These are phyloP conservation scores for Mariannaea elegans DNA, from an alignment of 2,329 filamentous ascomycete genomes.

Conservation along the genomic window DNA sequence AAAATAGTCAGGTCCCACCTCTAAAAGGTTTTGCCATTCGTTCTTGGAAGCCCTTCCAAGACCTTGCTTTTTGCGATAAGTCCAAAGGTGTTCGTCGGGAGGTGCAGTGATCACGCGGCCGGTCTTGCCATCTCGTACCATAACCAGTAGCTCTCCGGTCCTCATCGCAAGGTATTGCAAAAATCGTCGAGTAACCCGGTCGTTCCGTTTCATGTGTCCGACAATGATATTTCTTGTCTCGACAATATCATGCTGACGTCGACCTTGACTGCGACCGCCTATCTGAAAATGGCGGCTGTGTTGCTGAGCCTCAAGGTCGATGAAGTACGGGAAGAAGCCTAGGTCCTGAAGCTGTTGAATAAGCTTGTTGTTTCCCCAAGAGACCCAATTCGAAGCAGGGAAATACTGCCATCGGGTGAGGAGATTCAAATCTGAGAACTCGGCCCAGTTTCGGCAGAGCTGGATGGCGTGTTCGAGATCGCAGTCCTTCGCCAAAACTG, in stretches of 20 bases:
- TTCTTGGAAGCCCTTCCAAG: conserved; percentile 40
- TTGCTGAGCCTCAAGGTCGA: conserved; percentile 35
- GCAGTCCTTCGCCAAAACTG: conserved; percentile 42
- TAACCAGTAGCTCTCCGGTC: conserved; percentile 36
- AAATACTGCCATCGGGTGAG: conserved; percentile 40
- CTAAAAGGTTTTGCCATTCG: conserved; percentile 36
- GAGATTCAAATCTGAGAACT: conserved; percentile 41
- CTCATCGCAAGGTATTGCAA: conserved; percentile 41
- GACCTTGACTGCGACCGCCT: conserved; percentile 28
- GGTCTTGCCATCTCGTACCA: conserved; percentile 43
- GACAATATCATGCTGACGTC: conserved; percentile 38
- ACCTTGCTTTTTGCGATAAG: conserved; percentile 35
- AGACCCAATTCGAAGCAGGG: conserved; percentile 40
- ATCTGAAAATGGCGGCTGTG: conserved; percentile 29
- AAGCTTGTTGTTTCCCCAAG: conserved; percentile 34
- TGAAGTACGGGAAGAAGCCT: conserved; percentile 40
- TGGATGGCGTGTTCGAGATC: conserved; percentile 39
- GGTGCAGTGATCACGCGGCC: conserved; percentile 42
- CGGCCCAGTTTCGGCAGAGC: conserved; percentile 42
- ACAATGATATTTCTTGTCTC: conserved; percentile 41
- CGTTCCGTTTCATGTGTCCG: conserved; percentile 42
- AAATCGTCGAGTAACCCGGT: conserved; percentile 40
- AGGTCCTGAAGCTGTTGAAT: conserved; percentile 40
- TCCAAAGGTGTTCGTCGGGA: conserved; percentile 37
- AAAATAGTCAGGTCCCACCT: conserved; percentile 38